Base-by-base conservation (phyloP, 495 filamentous ascomycete species). In the Rhizodiscina lignyota region DNA sequence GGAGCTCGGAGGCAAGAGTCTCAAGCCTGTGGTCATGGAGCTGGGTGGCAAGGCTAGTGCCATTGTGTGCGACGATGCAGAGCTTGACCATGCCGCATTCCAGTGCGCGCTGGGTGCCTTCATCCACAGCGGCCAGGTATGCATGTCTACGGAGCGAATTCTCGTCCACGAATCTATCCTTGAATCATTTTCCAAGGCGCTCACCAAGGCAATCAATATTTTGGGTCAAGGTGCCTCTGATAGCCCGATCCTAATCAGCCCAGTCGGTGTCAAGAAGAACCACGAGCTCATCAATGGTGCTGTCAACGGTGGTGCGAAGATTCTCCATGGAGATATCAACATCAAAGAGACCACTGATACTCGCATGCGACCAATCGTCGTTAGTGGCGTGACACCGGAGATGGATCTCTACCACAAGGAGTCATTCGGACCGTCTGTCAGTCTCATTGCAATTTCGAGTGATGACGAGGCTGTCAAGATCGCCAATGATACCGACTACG, bases 61-160 rank as follows among this genome's bases (percentile, higher is more conserved):
- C 0, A 59, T 77, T 35, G 64, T 77, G 1, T 52, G 71, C 30
- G 65, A 71, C 20, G 72, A 74, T 45, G 71, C 71, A 13, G 55
- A 76, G 36, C 39, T 74, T 18, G 59, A 70, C 12, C 61, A 63
- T 36, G 71, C 72, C 8, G 71, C 68, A 4, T 47, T 58, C 23
- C 54, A 56, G 36, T 68, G 63, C 36, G 60, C 65, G 1, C 22
- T 66, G 19, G 64, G 71, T 21, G 56, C 68, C 0, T 72, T 71
- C 40, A 44, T 72, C 48, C 64, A 74, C 31, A 59, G 69, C 17
- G 86, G 86, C 1, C 86, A 94, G 62, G 72, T 91, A 33, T 94
- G 86, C 62, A 89, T 94, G 86, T 69, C 73, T 2, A 92, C 84
- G 0, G 86, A 94, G 60, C 72, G 79, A 18, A 81, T 94, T 50